Conservation (phyloP, 495 filamentous ascomycete genomes). For the Penicillium dipodomyicola region DNA sequence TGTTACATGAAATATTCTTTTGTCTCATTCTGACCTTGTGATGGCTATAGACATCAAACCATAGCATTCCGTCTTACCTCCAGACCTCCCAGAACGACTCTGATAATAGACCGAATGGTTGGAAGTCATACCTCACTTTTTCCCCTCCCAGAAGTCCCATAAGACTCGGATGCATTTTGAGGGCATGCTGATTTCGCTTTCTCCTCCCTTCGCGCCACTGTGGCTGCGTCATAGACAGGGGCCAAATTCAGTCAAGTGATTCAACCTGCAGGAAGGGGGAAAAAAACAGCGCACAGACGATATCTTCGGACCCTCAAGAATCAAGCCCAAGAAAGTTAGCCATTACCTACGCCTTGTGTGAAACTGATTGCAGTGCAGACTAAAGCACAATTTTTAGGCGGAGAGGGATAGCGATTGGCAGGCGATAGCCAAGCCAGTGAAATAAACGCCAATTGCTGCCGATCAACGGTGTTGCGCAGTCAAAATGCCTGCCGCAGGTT, state of each 20-base stretch:
- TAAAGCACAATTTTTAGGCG: constrained; percentile 24
- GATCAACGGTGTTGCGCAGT: constrained; percentile 17
- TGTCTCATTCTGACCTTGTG: not conserved
- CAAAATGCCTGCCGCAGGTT: constrained; percentile 8
- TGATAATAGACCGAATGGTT: not conserved
- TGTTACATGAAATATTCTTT: constrained; percentile 17
- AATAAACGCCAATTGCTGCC: constrained; percentile 24
- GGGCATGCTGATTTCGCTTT: not conserved
- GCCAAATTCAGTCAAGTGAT: constrained; percentile 21
- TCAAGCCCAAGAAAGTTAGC: not conserved
- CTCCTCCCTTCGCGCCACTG: constrained; percentile 8
- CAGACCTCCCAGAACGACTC: not conserved
- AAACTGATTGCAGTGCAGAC: constrained; percentile 13
- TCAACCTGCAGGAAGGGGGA: constrained; percentile 6
- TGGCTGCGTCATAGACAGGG: constrained; percentile 21
- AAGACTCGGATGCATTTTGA: not conserved
- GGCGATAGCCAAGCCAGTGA: constrained; percentile 13
- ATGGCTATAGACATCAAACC: not conserved
- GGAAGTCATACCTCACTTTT: not conserved
- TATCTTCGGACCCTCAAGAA: constrained; percentile 2
- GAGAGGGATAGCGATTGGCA: constrained; percentile 21
- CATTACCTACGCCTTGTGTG: not conserved
- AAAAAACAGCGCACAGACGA: constrained; percentile 19
- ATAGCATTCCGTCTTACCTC: not conserved
- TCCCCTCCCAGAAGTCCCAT: not conserved